Base-by-base conservation (phyloP, 768 basidiomycete genomes). In the Amanita thiersii region DNA sequence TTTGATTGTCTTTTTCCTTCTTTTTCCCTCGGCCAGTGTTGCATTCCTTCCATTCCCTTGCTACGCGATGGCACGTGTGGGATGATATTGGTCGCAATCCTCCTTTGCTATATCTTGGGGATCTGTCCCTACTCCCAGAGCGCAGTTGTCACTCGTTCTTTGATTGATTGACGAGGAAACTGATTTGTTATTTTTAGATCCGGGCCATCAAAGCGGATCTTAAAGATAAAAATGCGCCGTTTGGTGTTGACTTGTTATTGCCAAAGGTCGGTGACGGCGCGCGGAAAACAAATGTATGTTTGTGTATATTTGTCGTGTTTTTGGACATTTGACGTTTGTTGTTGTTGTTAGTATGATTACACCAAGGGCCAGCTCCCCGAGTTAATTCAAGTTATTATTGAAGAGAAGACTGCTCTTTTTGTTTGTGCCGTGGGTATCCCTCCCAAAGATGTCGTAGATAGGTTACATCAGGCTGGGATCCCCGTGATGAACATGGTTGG, bases 401-500 rank as follows among this genome's bases (percentile, higher is more conserved):
- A 93, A 44, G 90, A 94, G 63, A 88, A 86, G 56, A 65, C 88
- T 0, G 64, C 75, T 19, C 77, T 97, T 8, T 97, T 97, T 58
- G 92, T 97, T 43, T 96, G 81, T 49, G 91, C 90, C 21, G 74
- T 92, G 32, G 90, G 90, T 50, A 78, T 94, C 3, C 92, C 92
- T 1, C 86, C 92, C 3, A 74, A 73, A 52, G 71, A 78, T 48
- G 81, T 73, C 23, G 86, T 96, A 25, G 86, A 92, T 21, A 75
- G 67, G 50, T 68, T 96, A 30, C 92, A 96, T 64, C 63, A 76
- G 51, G 86, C 86, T 9, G 83, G 86, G 10, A 91, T 94, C 47
- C 73, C 80, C 26, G 70, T 92, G 51, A 92, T 91, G 88, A 92
- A 93, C 64, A 91, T 90, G 87, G 83, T 94, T 45, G 92, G 92